Percentiles rank a stretch among this genome's conserved stretches.
phyloP scores from a whole-genome alignment of 306 rosid genomes.

The Cucumis hystrix region DNA sequence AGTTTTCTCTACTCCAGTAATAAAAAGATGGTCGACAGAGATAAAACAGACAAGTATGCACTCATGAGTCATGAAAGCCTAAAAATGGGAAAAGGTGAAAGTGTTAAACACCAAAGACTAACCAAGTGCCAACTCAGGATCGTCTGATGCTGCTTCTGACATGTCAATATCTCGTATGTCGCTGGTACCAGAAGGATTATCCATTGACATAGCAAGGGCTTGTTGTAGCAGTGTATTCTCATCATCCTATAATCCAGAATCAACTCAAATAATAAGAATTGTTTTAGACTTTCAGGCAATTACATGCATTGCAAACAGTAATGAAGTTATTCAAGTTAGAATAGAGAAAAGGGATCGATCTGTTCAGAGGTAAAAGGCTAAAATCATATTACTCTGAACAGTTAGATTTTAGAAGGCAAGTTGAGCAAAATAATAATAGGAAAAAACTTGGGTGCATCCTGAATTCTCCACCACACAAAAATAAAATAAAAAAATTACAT shows the following conservation, averaged over 20 bases:
- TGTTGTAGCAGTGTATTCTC: slow-evolving; percentile 90
- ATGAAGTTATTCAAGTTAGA: not conserved
- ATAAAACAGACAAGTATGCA: not conserved
- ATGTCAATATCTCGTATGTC: slow-evolving; percentile 70
- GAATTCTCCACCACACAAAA: too few relatives aligned
- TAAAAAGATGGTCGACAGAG: not conserved
- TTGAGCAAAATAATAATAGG: too few relatives aligned
- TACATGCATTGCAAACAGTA: not conserved
- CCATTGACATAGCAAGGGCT: slow-evolving; percentile 99
- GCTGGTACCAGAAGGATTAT: slow-evolving; percentile 49
- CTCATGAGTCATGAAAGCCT: not conserved
- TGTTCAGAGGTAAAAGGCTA: not conserved
- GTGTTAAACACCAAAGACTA: slow-evolving; percentile 11
- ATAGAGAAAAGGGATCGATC: not conserved
- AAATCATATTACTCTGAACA: not conserved
- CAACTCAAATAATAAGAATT: not conserved
- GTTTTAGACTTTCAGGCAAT: not conserved
- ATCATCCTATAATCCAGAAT: slow-evolving; percentile 28
- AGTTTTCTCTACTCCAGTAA: not conserved
- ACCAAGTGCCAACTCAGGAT: slow-evolving; percentile 94
- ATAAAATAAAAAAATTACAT: too few relatives aligned
- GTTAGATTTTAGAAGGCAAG: not conserved
- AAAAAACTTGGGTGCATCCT: too few relatives aligned
- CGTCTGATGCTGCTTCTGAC: slow-evolving; percentile 69
- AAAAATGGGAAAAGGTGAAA: not conserved